phyloP scores from a whole-genome alignment of 768 basidiomycete genomes.

The Macrocybe gigantea region DNA sequence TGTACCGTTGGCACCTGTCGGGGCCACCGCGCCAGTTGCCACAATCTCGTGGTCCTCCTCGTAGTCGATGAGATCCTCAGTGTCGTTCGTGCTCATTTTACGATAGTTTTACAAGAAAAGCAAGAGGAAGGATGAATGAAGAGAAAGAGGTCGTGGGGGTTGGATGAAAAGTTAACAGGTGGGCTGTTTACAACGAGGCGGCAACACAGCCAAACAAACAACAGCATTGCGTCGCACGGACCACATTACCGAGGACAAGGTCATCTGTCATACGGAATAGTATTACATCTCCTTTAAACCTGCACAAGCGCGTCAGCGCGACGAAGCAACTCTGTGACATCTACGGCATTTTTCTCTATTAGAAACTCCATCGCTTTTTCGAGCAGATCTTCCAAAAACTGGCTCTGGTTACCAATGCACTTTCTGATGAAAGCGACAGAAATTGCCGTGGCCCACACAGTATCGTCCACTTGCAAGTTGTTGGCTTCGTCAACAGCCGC shows the following conservation, averaged over 20 bases:
- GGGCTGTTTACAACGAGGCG: conserved; percentile 11
- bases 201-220: conserved; percentile 21
- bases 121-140: conserved; percentile 19
- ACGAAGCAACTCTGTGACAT: conserved; percentile 13
- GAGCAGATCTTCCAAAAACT: conserved; percentile 35
- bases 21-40: conserved; percentile 46
- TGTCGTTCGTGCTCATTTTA: conserved; percentile 77
- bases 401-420: conserved; percentile 28
- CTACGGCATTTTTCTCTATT: conserved; percentile 3
- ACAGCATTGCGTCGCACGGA: conserved; percentile 12
- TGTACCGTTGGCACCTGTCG: conserved; percentile 43
- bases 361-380: conserved; percentile 39
- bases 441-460: conserved; percentile 44
- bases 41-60: conserved; percentile 85
- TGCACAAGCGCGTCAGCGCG: conserved; percentile 2
- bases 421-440: conserved; percentile 39
- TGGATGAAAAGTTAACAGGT: conserved; percentile 16
- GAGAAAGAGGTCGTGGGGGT: conserved; percentile 16
- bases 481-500: conserved; percentile 23
- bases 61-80: conserved; percentile 92
- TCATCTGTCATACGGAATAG: neutral
- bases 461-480: conserved; percentile 22
- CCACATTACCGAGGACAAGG: neutral
- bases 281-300: neutral
- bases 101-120: conserved; percentile 15